Evolutionary conservation across 306 rosid genomes (phyloP).

Genomic region (Lablab purpureus): DNA sequence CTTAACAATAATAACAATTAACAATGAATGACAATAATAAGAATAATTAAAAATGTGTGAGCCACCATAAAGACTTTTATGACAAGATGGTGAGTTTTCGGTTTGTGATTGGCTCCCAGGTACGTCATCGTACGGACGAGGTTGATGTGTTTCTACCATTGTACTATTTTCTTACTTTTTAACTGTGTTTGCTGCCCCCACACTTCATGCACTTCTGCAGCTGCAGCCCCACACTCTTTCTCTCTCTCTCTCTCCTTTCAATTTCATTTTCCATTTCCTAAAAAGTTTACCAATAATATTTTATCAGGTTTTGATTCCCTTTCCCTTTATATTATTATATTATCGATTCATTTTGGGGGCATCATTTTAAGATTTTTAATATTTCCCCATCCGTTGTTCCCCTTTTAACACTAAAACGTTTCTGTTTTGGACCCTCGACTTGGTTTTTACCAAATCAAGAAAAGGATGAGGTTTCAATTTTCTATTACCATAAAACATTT

Average conservation of each 20-base stretch:
- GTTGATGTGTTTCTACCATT: slow-evolving; percentile 35
- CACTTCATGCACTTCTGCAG: neutral
- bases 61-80: slow-evolving; percentile 24
- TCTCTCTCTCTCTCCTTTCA: neutral
- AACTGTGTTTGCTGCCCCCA: slow-evolving; percentile 20
- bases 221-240: neutral
- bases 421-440: slow-evolving; percentile 14
- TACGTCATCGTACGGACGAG: slow-evolving; percentile 47
- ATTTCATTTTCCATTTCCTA: neutral
- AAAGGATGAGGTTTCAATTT: slow-evolving; percentile 51
- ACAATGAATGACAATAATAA: neutral
- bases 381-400: neutral
- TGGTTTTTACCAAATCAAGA: slow-evolving; percentile 62
- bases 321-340: neutral
- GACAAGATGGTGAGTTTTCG: slow-evolving; percentile 41
- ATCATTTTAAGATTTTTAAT: neutral
- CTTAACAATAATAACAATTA: neutral
- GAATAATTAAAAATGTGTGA: neutral
- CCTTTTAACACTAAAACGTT: neutral
- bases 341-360: neutral
- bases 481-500: slow-evolving; percentile 32
- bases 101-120: neutral
- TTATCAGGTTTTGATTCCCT: neutral
- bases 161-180: slow-evolving; percentile 30
- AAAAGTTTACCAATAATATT: neutral